Evolutionary conservation across 176 grass and related monocot genomes (phyloP).

Genomic region (Hyparrhenia diplandra): DNA sequence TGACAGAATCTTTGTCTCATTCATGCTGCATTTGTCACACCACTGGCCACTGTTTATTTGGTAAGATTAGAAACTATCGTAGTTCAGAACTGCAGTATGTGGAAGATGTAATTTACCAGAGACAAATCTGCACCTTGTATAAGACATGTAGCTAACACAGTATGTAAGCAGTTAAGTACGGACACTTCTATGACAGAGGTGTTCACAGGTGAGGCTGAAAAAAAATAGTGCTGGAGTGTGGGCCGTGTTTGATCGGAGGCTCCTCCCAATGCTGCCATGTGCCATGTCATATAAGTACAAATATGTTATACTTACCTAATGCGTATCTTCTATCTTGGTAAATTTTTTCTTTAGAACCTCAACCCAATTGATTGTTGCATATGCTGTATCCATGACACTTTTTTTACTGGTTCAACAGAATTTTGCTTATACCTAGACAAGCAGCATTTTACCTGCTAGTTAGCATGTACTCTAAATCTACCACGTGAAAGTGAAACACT

Average conservation of each 20-base stretch:
- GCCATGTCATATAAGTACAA: too few species aligned
- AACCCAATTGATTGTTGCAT: background rate
- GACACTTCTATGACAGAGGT: background rate
- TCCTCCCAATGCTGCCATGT: background rate
- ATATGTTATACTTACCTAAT: background rate
- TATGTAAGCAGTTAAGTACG: background rate
- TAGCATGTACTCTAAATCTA: too few species aligned
- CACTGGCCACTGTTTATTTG: background rate
- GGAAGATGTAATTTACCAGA: conserved; percentile 1
- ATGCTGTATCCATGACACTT: background rate
- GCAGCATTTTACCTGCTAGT: too few species aligned
- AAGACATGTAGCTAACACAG: background rate
- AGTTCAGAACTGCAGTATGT: background rate
- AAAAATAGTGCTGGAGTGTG: background rate
- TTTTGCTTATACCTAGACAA: too few species aligned
- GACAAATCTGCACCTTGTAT: background rate
- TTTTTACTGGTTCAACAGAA: too few species aligned
- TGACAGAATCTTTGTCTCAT: background rate
- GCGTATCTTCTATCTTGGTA: background rate
- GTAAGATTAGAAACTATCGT: background rate
- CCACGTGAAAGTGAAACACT: too few species aligned
- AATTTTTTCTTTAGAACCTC: background rate
- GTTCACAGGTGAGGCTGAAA: too few species aligned
- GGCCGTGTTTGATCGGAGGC: background rate
- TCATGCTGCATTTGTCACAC: background rate